A percentile compares a stretch with the other conserved stretches of the same genome.
Conservation (phyloP, 176 grass and related monocot genomes). For the Zea luxurians region DNA sequence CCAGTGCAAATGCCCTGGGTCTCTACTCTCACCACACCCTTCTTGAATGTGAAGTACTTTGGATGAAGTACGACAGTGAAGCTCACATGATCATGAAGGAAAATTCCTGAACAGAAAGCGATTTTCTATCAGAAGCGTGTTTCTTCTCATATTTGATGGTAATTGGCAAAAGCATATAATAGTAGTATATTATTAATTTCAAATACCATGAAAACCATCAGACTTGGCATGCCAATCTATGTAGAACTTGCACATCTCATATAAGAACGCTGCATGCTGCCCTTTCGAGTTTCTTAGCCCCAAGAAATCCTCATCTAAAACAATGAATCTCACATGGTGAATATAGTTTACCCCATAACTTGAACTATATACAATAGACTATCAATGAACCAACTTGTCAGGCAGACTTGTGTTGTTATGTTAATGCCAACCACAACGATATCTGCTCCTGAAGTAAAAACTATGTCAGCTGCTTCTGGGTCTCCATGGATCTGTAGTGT, state of each 20-base stretch:
- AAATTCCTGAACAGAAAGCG: constrained; percentile 76
- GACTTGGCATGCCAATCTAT: too few relatives aligned
- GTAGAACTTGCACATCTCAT: too few relatives aligned
- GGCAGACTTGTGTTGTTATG: constrained; percentile 74
- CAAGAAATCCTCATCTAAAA: constrained; percentile 68
- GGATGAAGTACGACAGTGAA: constrained; percentile 67
- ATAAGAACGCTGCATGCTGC: constrained; percentile 62
- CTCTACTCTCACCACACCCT: too few relatives aligned
- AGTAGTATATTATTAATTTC: too few relatives aligned
- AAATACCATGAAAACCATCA: too few relatives aligned
- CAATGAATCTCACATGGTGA: neutral
- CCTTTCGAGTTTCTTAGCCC: constrained; percentile 79
- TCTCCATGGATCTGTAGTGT: too few relatives aligned
- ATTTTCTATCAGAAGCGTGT: too few relatives aligned
- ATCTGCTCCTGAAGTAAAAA: too few relatives aligned
- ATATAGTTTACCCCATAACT: constrained; percentile 1
- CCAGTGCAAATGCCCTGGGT: too few relatives aligned
- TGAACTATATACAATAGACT: constrained; percentile 5
- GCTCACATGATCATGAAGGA: constrained; percentile 85
- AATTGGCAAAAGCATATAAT: too few relatives aligned
- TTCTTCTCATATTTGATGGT: too few relatives aligned
- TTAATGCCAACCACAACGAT: constrained; percentile 88
- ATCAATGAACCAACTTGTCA: constrained; percentile 53
- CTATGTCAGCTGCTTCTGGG: too few relatives aligned
- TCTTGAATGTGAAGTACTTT: constrained; percentile 80